Base-by-base conservation (phyloP, 2,329 filamentous ascomycete species). In the Calonectria pauciramosa region DNA sequence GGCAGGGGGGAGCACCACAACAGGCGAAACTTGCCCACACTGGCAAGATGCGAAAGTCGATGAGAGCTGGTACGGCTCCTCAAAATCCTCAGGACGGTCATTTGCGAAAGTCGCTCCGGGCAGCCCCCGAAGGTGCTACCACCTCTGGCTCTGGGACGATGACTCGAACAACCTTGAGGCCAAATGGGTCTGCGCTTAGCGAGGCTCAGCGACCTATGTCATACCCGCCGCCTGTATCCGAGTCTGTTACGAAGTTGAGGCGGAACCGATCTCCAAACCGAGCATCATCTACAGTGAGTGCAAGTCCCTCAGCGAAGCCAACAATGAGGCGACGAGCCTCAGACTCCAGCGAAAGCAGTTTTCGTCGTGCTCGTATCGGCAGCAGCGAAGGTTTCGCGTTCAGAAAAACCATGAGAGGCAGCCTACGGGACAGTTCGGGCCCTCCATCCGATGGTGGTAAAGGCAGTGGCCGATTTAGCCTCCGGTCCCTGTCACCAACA, bases 321-420 rank as follows among this genome's bases (percentile, higher is more conserved):
- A 78, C 80, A 7, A 84, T 91, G 11, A 86, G 87, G 72, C 89
- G 93, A 2, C 89, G 87, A 13, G 88, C 86, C 23, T 94, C 93
- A 0, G 91, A 92, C 77, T 93, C 90, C 34, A 95, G 93, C 80
- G 93, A 95, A 56, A 98, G 94, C 85, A 98, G 95, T 82, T 98
- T 98, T 86, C 94, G 91, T 81, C 93, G 95, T 34, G 85, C 87
- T 54, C 90, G 90, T 75, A 86, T 89, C 47, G 82, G 86, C 67
- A 82, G 84, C 8, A 85, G 85, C 51, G 84, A 88, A 54, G 88
- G 88, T 0, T 90, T 92, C 68, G 89, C 87, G 1, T 95, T 98
- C 88, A 93, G 93, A 72, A 90, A 88, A 67, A 95, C 94, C 2
- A 94, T 98, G 94, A 90, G 96, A 73, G 76, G 79, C 34, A 80